These are phyloP conservation scores for Trichoderma citrinoviride DNA, from an alignment of 2,329 filamentous ascomycete species.

Conservation along the genomic window DNA sequence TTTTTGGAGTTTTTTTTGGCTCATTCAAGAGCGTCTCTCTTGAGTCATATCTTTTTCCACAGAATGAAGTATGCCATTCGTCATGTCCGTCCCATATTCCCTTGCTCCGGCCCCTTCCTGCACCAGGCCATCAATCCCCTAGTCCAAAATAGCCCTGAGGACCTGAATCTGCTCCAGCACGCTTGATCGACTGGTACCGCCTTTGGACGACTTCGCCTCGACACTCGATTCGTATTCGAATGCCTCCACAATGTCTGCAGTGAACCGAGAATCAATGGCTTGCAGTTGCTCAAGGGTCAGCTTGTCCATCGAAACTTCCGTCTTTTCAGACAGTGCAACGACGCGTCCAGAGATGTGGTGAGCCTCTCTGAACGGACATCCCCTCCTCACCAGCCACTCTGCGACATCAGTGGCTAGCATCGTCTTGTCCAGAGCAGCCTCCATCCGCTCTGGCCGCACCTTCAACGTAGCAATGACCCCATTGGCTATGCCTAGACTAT, in stretches of 20 bases:
- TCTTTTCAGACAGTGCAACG: constrained; percentile 38
- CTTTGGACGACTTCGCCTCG: constrained; percentile 72
- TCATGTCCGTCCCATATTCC: no score
- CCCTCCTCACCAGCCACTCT: constrained; percentile 62
- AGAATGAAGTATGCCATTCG: no score
- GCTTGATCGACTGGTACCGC: constrained; percentile 67
- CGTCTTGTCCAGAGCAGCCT: constrained; percentile 71
- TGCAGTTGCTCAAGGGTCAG: constrained; percentile 62
- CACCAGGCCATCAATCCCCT: neutral
- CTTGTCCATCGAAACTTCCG: constrained; percentile 66
- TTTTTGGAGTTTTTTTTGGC: no score
- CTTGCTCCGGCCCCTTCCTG: no score
- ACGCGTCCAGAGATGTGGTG: constrained; percentile 74
- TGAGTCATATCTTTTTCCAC: no score
- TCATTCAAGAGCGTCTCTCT: no score
- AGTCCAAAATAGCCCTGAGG: constrained; percentile 32
- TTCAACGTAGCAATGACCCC: constrained; percentile 74
- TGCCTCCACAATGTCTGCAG: constrained; percentile 64
- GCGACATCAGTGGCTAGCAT: constrained; percentile 76
- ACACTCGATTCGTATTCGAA: constrained; percentile 84
- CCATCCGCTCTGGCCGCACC: constrained; percentile 72
- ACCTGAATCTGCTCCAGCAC: constrained; percentile 64
- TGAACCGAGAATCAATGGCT: constrained; percentile 66
- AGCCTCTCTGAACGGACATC: constrained; percentile 75
- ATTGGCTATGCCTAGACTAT: constrained; percentile 79